Base-by-base conservation (phyloP, 768 basidiomycete genomes). In the Cyclocybe cylindracea region DNA sequence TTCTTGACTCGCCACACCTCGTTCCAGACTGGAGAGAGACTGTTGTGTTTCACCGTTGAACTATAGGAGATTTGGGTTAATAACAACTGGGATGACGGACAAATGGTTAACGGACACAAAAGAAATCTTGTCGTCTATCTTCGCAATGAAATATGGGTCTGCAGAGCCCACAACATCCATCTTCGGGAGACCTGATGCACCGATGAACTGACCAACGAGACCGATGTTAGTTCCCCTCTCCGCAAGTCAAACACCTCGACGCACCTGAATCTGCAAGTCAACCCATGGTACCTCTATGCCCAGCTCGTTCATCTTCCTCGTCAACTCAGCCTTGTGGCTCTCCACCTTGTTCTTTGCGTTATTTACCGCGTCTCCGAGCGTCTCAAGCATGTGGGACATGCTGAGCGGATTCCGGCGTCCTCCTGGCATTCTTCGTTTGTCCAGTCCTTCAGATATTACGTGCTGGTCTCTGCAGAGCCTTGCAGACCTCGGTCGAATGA, bases 141-240 rank as follows among this genome's bases (percentile, higher is more conserved):
- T 80, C 8, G 87, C 87, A 13, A 83, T 74, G 60, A 91, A 87
- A 59, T 87, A 90, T 5, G 89, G 87, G 68, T 90, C 85, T 0
- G 83, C 82, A 9, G 72, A 67, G 0, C 78, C 78, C 0, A 86
- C 75, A 7, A 88, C 77, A 56, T 89, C 87, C 78, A 87, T 81
- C 74, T 77, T 85, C 0, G 89, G 87, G 24, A 91, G 62, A 1
- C 78, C 79, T 11, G 79, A 80, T 5, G 88, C 89, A 3, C 86
- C 84, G 42, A 90, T 87, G 50, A 91, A 89, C 81, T 86, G 47
- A 2, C 10, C 14, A 9, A 51, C 7, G 33, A 38, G 11, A 8
- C 9, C 9, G 8, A 5, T 11, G 39, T 24, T 34, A 38, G 43
- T 32, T n/a, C 4, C 44, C 18, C 32, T 7, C 2, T 39, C 10